Percentiles rank a stretch among this genome's conserved stretches.
Evolutionary conservation across 768 basidiomycete species (phyloP).

Genomic region (Dioszegia hungarica): DNA sequence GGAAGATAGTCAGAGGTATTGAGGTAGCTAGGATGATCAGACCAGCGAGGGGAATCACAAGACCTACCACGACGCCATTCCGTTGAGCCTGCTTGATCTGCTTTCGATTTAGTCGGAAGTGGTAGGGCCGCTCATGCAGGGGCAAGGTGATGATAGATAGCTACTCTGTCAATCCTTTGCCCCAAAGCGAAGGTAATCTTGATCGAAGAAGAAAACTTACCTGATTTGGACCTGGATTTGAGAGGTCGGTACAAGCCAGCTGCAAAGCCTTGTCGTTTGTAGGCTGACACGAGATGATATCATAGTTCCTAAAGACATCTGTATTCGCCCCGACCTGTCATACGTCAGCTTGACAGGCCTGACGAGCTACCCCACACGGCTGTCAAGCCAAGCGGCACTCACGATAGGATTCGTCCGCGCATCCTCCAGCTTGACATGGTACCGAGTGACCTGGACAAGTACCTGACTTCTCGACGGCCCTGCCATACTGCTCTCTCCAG

Average conservation of each 20-base stretch:
- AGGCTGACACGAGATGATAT: constrained; percentile 42
- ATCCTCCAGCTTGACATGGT: constrained; percentile 45
- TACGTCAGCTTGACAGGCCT: not conserved
- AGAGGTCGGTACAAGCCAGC: constrained; percentile 42
- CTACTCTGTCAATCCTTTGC: constrained; percentile 7
- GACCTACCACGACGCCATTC: constrained; percentile 39
- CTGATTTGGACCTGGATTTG: constrained; percentile 42
- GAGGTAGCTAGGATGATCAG: too few relatives aligned
- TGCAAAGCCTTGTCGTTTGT: constrained; percentile 42
- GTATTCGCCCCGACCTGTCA: constrained; percentile 31
- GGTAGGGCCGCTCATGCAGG: constrained; percentile 39
- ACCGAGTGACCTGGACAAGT: constrained; percentile 41
- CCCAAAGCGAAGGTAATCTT: not conserved
- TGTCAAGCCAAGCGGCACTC: constrained; percentile 7
- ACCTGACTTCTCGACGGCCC: constrained; percentile 8
- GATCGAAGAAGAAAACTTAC: not conserved
- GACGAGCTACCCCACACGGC: too few relatives aligned
- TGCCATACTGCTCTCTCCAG: not conserved
- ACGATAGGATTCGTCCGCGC: constrained; percentile 39
- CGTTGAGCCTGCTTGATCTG: constrained; percentile 40
- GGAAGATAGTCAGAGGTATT: too few relatives aligned
- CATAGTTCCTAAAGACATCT: constrained; percentile 27
- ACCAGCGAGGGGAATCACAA: too few relatives aligned
- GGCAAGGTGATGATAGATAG: constrained; percentile 46
- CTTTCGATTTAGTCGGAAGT: constrained; percentile 38